phyloP scores from a whole-genome alignment of 2,329 filamentous ascomycete genomes.

The Arthrinium puccinioides region DNA sequence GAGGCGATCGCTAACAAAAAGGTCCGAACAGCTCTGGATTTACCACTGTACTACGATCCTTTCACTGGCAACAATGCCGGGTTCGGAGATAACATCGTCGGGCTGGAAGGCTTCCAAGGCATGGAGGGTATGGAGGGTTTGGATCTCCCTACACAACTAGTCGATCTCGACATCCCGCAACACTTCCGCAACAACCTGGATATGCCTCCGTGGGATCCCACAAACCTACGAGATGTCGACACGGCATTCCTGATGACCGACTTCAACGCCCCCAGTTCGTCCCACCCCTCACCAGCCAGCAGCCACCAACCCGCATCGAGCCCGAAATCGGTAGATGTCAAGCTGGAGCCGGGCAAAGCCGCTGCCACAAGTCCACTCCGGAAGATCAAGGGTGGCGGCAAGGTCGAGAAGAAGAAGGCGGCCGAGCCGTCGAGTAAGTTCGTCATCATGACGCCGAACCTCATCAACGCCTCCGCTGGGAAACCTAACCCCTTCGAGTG shows the following conservation, averaged over 20 bases:
- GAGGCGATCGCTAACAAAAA: slow-evolving; percentile 14
- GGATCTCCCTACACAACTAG: slow-evolving; percentile 17
- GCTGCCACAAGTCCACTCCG: slow-evolving; percentile 30
- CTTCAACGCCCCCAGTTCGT: slow-evolving; percentile 9
- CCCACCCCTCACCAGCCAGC: slow-evolving; percentile 6
- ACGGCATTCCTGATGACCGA: slow-evolving; percentile 26
- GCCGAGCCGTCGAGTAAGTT: slow-evolving; percentile 36
- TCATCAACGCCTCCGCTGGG: slow-evolving; percentile 43
- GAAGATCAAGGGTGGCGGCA: slow-evolving; percentile 32
- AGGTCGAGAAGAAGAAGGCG: slow-evolving; percentile 39
- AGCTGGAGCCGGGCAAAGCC: slow-evolving; percentile 16
- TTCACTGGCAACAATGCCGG: slow-evolving; percentile 20
- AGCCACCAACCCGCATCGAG: slow-evolving; percentile 15
- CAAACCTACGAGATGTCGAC: slow-evolving; percentile 24
- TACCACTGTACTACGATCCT: slow-evolving; percentile 16
- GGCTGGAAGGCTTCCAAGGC: slow-evolving; percentile 19
- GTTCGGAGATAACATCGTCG: slow-evolving; percentile 14
- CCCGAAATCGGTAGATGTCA: slow-evolving; percentile 17
- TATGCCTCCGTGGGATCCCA: slow-evolving; percentile 35
- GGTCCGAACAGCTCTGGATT: slow-evolving; percentile 11
- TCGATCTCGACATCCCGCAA: slow-evolving; percentile 30
- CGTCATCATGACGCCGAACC: slow-evolving; percentile 47
- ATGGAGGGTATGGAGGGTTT: slow-evolving; percentile 23
- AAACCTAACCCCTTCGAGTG: slow-evolving; percentile 47
- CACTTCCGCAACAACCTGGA: slow-evolving; percentile 27